Base-by-base conservation (phyloP, 441 rosid genomes). In the Pelargonium myrrhifolium region DNA sequence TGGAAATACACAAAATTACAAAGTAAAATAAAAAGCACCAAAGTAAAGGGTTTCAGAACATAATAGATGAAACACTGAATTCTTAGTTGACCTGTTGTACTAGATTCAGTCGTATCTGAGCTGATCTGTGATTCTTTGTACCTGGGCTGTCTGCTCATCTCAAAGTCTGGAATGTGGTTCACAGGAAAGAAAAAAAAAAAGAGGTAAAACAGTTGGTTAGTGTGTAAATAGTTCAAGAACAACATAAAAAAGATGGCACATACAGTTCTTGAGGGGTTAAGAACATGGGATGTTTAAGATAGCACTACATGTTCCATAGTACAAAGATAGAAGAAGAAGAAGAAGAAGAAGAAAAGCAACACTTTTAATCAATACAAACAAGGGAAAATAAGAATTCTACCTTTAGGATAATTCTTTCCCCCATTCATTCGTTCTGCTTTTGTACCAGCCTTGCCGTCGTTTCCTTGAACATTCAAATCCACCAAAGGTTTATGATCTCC, bases 61-160 rank as follows among this genome's bases (percentile, higher is more conserved):
- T 59, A 59, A 24, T 24, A 59, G n/a, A 59, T 59, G 37, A 37
- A 59, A 59, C 4, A 9, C 37, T 24, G 15, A 10, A 59, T 22
- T 59, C 37, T 21, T 10, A 24, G 4, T 37, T 15, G 67, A 85
- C 90, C 92, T 58, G 77, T 47, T 39, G 64, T 71, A 42, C 72
- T 74, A 8, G 76, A 37, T 56, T 76, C 72, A 28, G 9, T 15
- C 9, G 72, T 62, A 64, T 76, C 75, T 10, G 77, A 69, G 77
- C 64, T 65, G 24, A 73, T 66, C 64, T 75, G 69, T 40, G 66
- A 63, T 28, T 69, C 69, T 65, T 74, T 82, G 66, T 84, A 76
- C 74, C 75, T 85, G 39, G 80, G 82, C 68, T 78, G 39, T 68
- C 81, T 85, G 24, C 73, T 81, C 80, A 67, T 85, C 80, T 81